Conservation (phyloP, 352 stramenopile species). For the Salisapilia sapeloensis region DNA sequence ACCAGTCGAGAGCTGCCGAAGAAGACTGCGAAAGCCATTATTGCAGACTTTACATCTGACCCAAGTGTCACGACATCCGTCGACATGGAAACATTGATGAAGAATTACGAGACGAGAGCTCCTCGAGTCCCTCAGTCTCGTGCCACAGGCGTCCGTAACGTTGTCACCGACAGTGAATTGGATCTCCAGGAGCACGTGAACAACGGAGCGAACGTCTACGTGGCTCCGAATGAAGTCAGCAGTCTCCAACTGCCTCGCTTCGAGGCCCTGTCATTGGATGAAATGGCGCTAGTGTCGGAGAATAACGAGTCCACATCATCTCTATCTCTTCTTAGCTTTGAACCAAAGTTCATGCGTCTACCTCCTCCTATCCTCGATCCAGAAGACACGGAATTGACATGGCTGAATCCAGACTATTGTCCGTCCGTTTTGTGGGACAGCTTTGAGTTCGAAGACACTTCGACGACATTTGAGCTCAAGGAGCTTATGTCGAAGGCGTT, state of each 20-base stretch:
- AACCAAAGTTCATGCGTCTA: constrained; percentile 79
- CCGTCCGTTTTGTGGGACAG: constrained; percentile 82
- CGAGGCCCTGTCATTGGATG: constrained; percentile 52
- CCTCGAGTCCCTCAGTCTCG: constrained; percentile 63
- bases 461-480: constrained; percentile 71
- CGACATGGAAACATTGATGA: constrained; percentile 45
- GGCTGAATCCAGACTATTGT: constrained; percentile 86
- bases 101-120: constrained; percentile 57
- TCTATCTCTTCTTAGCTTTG: constrained; percentile 73
- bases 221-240: constrained; percentile 54
- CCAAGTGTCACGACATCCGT: constrained; percentile 24
- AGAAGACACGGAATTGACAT: constrained; percentile 82
- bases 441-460: constrained; percentile 74
- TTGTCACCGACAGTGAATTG: constrained; percentile 64
- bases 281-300: constrained; percentile 39
- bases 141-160: constrained; percentile 53
- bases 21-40: constrained; percentile 57
- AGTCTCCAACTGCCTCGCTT: constrained; percentile 46
- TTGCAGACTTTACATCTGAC: constrained; percentile 41
- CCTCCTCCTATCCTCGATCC: constrained; percentile 69
- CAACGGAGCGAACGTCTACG: constrained; percentile 50
- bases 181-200: constrained; percentile 74
- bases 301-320: constrained; percentile 10
- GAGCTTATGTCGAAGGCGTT: constrained; percentile 86
- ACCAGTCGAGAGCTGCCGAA: constrained; percentile 31